These are phyloP conservation scores for Salicornia ramosissima DNA, from an alignment of 148 eudicot genomes.

Conservation along the genomic window DNA sequence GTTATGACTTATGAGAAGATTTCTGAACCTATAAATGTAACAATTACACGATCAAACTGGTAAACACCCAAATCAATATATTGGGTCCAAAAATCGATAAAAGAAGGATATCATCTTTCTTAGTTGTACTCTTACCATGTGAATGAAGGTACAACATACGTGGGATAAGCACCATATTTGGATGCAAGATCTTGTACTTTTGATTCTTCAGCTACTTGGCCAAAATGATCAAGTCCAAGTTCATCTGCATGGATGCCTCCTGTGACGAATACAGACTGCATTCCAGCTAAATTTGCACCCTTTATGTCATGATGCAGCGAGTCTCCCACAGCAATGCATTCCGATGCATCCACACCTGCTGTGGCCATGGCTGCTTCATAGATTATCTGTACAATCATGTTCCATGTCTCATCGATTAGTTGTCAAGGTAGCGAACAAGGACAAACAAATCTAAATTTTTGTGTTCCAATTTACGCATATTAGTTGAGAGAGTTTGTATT, in stretches of 20 bases:
- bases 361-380: constrained; percentile 73
- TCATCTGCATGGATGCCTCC: constrained; percentile 85
- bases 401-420: neutral
- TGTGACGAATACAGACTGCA: constrained; percentile 58
- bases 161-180: constrained; percentile 55
- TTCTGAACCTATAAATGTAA: neutral
- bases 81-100: neutral
- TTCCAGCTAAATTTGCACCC: constrained; percentile 79
- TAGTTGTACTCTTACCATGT: constrained; percentile 41
- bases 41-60: neutral
- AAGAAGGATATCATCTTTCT: neutral
- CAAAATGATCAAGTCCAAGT: constrained; percentile 62
- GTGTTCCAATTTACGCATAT: neutral
- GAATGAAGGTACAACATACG: constrained; percentile 67
- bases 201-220: constrained; percentile 49
- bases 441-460: neutral
- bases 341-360: constrained; percentile 66
- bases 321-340: constrained; percentile 91
- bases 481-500: neutral
- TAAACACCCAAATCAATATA: neutral
- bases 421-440: neutral
- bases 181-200: constrained; percentile 56
- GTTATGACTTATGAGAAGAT: too few relatives aligned
- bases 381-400: constrained; percentile 45
- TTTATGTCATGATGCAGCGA: constrained; percentile 90